Base-by-base conservation (phyloP, 306 rosid genomes). In the Cicer pinnatifidum region DNA sequence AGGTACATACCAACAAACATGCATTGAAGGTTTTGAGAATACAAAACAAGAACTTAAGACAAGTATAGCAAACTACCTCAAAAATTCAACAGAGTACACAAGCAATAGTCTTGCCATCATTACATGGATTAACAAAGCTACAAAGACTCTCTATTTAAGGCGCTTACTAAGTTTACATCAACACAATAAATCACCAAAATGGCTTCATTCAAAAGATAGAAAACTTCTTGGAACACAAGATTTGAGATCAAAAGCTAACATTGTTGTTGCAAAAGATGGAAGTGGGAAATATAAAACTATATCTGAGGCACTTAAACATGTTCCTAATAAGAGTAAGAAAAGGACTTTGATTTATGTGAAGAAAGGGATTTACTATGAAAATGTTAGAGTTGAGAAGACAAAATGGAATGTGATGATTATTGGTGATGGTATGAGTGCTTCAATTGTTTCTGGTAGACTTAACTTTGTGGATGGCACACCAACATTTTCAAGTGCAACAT, bases 41-140 rank as follows among this genome's bases (percentile, higher is more conserved):
- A 75, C 64, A 35, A 82, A 83, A 56, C 53, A 47, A 54, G 66
- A 67, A 6, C 6, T 83, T 8, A 63, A 64, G 44, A 39, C 2
- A 15, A 54, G 13, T 12, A 23, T 82, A 67, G 46, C 1, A 8
- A 82, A 54, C 43, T 58, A 71, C 20, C 86, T 92, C 8, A 87
- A 86, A 76, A 88, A 82, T 37, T 84, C 92, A 1, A 87, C 88
- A 20, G 91, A 92, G 39, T 39, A 76, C 11, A 88, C 94, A 0
- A 90, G 98, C 77, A 92, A 92, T 50, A 86, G 94, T 53, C 92
- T 92, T 6, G 96, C 98, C 61, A 90, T 92, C 13, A 73, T 85
- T 23, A 81, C 92, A 0, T 92, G 86, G 86, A 76, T 92, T 2
- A 44, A 71, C 69, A 77, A 69, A 11, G 85, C 69, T 11, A 15